Evolutionary conservation across 139 green algal genomes (phyloP), one percentile per base, ranked within the genome.

Genomic region (Gonium pectorale): DNA sequence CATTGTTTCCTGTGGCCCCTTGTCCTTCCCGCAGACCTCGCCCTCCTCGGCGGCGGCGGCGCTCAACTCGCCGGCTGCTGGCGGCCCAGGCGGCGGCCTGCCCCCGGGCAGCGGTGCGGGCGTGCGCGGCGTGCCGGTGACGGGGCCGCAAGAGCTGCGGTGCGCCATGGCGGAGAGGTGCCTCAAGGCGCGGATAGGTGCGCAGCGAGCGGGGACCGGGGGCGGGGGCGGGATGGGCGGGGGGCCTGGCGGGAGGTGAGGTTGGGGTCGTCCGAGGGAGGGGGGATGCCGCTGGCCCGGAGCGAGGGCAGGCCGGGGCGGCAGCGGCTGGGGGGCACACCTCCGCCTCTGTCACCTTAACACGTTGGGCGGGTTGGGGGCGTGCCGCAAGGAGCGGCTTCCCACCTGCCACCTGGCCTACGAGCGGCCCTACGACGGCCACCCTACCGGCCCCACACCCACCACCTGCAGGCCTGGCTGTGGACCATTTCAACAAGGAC

Each of bases 401-500:
- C n/a, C n/a, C n/a, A n/a, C n/a, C n/a, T n/a, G n/a, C n/a, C n/a
- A n/a, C n/a, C n/a, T n/a, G n/a, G n/a, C n/a, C n/a, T n/a, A n/a
- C n/a, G n/a, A n/a, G n/a, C n/a, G n/a, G 46, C 46, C 46, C 11
- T 22, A 24, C 11, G 46, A 59, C 51, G 21, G 21, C 13, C 49
- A 56, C 49, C 49, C 49, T 56, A 17, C 49, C 49, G 49, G 13
- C 49, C 17, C 49, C 49, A 26, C 13, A 26, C 49, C 49, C 49
- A 26, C 13, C 17, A 26, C 49, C 49, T 35, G 90, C 98, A 54
- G 80, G 91, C 5, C 78, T 98, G 0, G 97, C 95, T 1, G 95
- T 93, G 26, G 97, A 99, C 70, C 97, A 99, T 86, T 99, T 99
- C 92, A 99, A 99, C 86, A 92, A 94, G 31, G 94, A 99, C 85